Conservation (phyloP, 2,329 filamentous ascomycete genomes). For the Penicillium sp. region DNA sequence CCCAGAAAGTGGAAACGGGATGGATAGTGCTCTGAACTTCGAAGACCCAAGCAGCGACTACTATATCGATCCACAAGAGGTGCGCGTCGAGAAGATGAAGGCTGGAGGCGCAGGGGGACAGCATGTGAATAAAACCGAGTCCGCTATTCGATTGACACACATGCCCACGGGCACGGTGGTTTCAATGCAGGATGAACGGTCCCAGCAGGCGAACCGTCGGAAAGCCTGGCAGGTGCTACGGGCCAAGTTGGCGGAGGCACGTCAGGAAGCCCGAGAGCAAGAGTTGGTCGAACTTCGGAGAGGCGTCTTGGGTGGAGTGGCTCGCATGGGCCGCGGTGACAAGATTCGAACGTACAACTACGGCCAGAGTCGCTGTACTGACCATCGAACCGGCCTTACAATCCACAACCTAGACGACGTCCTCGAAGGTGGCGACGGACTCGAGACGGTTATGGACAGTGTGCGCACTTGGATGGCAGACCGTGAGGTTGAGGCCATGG, state of each 20-base stretch:
- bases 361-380: constrained; percentile 73
- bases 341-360: constrained; percentile 93
- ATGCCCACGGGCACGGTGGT: constrained; percentile 80
- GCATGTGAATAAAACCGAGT: constrained; percentile 98
- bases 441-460: constrained; percentile 72
- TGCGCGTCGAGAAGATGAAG: constrained; percentile 81
- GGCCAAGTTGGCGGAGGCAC: constrained; percentile 71
- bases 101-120: constrained; percentile 89
- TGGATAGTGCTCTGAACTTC: constrained; percentile 55
- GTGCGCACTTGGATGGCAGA: constrained; percentile 70
- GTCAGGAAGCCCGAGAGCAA: constrained; percentile 77
- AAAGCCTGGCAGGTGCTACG: constrained; percentile 81
- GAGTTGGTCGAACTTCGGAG: constrained; percentile 68
- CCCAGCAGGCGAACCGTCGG: constrained; percentile 82
- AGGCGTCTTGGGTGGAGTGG: constrained; percentile 71
- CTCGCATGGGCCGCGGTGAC: constrained; percentile 78
- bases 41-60: constrained; percentile 87
- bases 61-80: constrained; percentile 78
- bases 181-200: constrained; percentile 86
- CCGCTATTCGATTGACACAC: constrained; percentile 87
- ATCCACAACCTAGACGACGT: constrained; percentile 75
- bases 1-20: constrained; percentile 50
- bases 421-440: constrained; percentile 65
- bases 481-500: constrained; percentile 66
- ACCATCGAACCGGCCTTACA: constrained; percentile 76